phyloP scores from a whole-genome alignment of 805 yeast species.

The Monosporozyma aerobia region DNA sequence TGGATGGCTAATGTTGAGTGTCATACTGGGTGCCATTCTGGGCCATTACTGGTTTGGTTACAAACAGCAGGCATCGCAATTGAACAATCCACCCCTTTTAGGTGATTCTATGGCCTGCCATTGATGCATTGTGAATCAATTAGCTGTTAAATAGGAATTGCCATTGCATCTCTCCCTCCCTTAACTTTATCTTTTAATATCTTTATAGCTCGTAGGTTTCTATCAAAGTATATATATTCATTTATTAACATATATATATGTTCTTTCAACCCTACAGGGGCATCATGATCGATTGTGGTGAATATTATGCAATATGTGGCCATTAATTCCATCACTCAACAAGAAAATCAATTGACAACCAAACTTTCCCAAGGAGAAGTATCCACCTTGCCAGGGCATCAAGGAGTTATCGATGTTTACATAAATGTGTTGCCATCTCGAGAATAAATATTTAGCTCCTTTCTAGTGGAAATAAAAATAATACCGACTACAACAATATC shows the following conservation, averaged over 20 bases:
- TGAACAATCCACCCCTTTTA: neutral
- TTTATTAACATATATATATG: neutral
- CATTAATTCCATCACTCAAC: neutral
- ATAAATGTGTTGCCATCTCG: neutral
- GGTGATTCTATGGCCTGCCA: conserved; percentile 1
- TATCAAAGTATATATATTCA: neutral
- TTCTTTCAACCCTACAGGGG: neutral
- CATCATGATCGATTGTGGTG: no score
- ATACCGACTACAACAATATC: neutral
- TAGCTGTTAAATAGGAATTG: neutral
- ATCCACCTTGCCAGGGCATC: no score
- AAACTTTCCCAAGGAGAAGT: no score
- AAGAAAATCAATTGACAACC: neutral
- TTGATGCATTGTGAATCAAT: neutral
- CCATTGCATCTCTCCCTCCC: neutral
- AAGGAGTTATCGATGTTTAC: no score
- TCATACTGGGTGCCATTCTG: conserved; percentile 58
- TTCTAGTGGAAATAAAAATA: neutral
- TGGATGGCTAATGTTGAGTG: conserved; percentile 75
- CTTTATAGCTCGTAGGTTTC: neutral
- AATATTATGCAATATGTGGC: no score
- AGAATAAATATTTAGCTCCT: neutral
- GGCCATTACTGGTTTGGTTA: conserved; percentile 42
- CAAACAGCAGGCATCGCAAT: neutral
- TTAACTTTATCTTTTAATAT: neutral